Conservation (phyloP, 73 alveolate genomes). For the Blepharisma stoltei region DNA sequence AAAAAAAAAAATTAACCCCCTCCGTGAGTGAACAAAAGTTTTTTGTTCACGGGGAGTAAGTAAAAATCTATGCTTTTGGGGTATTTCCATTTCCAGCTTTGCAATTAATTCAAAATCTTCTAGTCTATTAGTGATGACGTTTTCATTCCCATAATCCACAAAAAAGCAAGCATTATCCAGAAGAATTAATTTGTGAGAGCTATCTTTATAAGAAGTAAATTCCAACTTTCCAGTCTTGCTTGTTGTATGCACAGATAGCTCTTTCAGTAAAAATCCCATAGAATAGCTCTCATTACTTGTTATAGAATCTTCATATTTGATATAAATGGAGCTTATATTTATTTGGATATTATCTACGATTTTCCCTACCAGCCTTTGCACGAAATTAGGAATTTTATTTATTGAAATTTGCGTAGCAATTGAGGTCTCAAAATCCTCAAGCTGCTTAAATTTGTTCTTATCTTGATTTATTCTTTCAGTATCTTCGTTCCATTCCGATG, state of each 20-base stretch:
- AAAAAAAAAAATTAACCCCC: too few relatives aligned
- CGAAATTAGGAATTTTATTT: conserved; percentile 47
- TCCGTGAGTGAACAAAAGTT: too few relatives aligned
- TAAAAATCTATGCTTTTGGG: too few relatives aligned
- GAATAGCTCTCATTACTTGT: conserved; percentile 44
- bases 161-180: conserved; percentile 30
- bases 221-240: conserved; percentile 44
- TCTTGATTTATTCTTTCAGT: conserved; percentile 36
- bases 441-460: conserved; percentile 24
- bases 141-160: conserved; percentile 35
- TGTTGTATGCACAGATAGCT: conserved; percentile 36
- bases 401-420: conserved; percentile 28
- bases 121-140: neutral
- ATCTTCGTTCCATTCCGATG: conserved; percentile 58
- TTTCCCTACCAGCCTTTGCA: conserved; percentile 35
- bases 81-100: too few relatives aligned
- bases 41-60: too few relatives aligned
- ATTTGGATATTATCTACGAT: conserved; percentile 53
- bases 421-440: conserved; percentile 43
- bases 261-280: conserved; percentile 42
- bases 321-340: conserved; percentile 38
- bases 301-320: conserved; percentile 55
- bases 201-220: conserved; percentile 13
- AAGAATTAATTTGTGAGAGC: neutral
- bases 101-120: too few relatives aligned